These are phyloP conservation scores for Lophium mytilinum DNA, from an alignment of 495 filamentous ascomycete genomes.

Conservation along the genomic window DNA sequence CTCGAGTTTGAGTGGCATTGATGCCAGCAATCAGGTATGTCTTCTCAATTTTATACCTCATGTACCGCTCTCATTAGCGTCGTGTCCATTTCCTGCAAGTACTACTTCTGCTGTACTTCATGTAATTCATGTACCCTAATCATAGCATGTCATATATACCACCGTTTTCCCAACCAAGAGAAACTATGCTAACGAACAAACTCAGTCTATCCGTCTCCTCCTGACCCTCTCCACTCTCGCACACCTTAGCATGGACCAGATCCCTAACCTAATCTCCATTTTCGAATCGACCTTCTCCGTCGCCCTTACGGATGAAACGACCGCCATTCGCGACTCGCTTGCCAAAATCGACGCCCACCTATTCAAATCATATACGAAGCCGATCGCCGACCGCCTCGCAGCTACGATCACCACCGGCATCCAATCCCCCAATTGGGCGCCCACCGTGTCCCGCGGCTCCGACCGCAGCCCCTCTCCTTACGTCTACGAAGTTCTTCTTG, in stretches of 20 bases:
- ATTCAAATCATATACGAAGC: conserved; percentile 82
- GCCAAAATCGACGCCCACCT: conserved; percentile 79
- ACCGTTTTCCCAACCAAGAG: not conserved
- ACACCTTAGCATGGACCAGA: conserved; percentile 62
- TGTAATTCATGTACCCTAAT: not conserved
- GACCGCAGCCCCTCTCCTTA: conserved; percentile 70
- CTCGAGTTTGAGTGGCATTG: conserved; percentile 34
- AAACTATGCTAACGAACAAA: not conserved
- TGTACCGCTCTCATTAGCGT: no score
- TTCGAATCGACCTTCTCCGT: conserved; percentile 88
- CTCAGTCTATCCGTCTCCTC: conserved; percentile 44
- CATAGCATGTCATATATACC: not conserved
- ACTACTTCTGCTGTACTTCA: no score
- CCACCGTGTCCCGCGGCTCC: conserved; percentile 32
- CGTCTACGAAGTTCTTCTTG: conserved; percentile 75
- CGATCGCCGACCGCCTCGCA: conserved; percentile 54
- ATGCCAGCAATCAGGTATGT: conserved; percentile 64
- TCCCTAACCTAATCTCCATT: conserved; percentile 72
- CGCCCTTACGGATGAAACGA: conserved; percentile 82
- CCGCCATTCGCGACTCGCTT: conserved; percentile 82
- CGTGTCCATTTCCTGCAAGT: no score
- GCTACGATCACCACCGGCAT: conserved; percentile 64
- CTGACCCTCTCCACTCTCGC: conserved; percentile 87
- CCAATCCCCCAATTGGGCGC: conserved; percentile 60
- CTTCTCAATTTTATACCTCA: not conserved